Percentiles rank a stretch among this genome's conserved stretches.
phyloP scores from a whole-genome alignment of 2,329 filamentous ascomycete species.

The Neonectria coccinea region DNA sequence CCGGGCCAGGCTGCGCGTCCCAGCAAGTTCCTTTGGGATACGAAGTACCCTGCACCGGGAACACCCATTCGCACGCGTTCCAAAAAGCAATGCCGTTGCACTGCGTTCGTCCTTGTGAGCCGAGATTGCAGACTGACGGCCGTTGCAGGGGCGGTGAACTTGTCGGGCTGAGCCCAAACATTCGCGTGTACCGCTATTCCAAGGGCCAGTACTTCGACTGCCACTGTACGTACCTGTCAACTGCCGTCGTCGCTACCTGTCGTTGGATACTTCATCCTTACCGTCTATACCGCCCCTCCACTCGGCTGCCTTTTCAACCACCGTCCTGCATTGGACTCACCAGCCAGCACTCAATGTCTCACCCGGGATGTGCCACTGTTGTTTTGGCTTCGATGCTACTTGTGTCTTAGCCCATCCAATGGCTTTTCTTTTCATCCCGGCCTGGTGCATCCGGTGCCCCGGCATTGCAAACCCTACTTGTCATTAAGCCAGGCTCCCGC shows the following conservation, averaged over 20 bases:
- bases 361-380: background rate
- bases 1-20: conserved; percentile 9
- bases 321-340: background rate
- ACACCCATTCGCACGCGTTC: conserved; percentile 14
- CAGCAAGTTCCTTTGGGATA: background rate
- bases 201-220: conserved; percentile 92
- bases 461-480: background rate
- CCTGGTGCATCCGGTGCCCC: background rate
- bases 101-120: conserved; percentile 9
- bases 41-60: conserved; percentile 5
- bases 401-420: background rate
- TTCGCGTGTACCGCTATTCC: conserved; percentile 88
- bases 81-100: conserved; percentile 29
- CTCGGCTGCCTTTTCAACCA: background rate
- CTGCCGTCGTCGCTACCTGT: background rate
- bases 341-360: background rate
- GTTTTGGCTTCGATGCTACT: background rate
- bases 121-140: conserved; percentile 28
- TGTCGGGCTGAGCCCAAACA: conserved; percentile 88
- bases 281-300: conserved; percentile 4
- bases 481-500: background rate
- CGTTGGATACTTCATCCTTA: conserved; percentile 6
- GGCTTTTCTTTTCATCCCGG: background rate
- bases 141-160: conserved; percentile 81
- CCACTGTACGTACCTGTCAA: conserved; percentile 74